Conservation (phyloP, 169 alveolate species). For the Babesia bigemina region DNA sequence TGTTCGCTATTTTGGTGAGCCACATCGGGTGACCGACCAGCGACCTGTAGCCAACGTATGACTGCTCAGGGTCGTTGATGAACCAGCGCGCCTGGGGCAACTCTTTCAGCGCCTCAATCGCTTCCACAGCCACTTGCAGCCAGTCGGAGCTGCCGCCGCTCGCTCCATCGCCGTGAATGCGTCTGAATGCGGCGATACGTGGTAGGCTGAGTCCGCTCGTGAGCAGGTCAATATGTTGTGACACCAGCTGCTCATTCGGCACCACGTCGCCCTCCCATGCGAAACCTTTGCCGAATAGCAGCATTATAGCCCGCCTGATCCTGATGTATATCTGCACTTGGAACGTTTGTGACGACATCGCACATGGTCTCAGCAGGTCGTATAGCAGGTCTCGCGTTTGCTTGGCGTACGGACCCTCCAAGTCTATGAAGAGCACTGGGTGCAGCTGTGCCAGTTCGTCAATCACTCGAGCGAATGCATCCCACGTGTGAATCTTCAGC, state of each 20-base stretch:
- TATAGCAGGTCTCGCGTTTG: conserved; percentile 35
- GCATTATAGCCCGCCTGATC: conserved; percentile 17
- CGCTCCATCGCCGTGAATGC: conserved; percentile 62
- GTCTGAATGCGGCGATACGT: conserved; percentile 53
- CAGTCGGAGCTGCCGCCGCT: conserved; percentile 51
- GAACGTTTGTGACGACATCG: conserved; percentile 25
- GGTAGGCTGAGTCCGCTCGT: conserved; percentile 62
- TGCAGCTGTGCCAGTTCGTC: conserved; percentile 43
- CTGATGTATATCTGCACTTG: conserved; percentile 32
- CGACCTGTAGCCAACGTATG: conserved; percentile 63
- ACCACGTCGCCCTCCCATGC: conserved; percentile 31
- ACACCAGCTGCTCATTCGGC: conserved; percentile 44
- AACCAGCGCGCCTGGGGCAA: conserved; percentile 77
- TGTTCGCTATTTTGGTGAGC: conserved; percentile 69
- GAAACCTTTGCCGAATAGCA: conserved; percentile 52
- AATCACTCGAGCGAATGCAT: conserved; percentile 31
- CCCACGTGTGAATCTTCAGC: conserved; percentile 44
- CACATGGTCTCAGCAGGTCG: conserved; percentile 21
- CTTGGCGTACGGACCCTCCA: conserved; percentile 6
- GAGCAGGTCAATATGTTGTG: conserved; percentile 22
- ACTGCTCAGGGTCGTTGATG: conserved; percentile 71
- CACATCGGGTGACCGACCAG: conserved; percentile 72
- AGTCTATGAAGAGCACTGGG: conserved; percentile 42
- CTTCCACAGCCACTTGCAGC: conserved; percentile 73
- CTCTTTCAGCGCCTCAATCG: conserved; percentile 72